phyloP scores from a whole-genome alignment of 257 asterid genomes.

The Apocynum venetum region DNA sequence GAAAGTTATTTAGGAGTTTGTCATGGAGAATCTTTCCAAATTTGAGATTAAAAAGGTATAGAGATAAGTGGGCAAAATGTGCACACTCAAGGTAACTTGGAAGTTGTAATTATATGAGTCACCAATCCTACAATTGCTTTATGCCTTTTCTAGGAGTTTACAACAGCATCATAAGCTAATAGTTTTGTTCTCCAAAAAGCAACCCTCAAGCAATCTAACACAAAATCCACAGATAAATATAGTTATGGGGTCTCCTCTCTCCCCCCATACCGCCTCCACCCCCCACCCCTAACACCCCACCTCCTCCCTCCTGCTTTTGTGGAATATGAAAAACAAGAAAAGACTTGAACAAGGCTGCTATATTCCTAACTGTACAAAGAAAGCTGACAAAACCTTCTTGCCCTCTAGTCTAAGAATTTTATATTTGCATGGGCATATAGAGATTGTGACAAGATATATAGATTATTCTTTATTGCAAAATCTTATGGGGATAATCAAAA shows the following conservation, averaged over 20 bases:
- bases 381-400: conserved; percentile 42
- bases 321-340: conserved; percentile 29
- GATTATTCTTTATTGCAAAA: conserved; percentile 26
- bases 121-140: conserved; percentile 1
- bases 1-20: not conserved
- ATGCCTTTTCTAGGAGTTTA: conserved; percentile 17
- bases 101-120: not conserved
- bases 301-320: conserved; percentile 18
- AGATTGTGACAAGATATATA: conserved; percentile 33
- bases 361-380: conserved; percentile 29
- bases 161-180: not conserved
- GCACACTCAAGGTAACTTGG: conserved; percentile 5
- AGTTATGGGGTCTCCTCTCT: conserved; percentile 5
- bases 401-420: conserved; percentile 16
- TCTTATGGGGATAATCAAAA: conserved; percentile 43
- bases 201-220: conserved; percentile 30
- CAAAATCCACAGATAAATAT: conserved; percentile 33
- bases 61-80: conserved; percentile 6
- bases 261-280: conserved; percentile 8
- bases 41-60: not conserved
- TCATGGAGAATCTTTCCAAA: not conserved
- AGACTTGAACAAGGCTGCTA: conserved; percentile 38
- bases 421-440: conserved; percentile 51
- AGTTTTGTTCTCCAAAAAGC: conserved; percentile 8
- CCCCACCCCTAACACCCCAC: not conserved